Evolutionary conservation across 2,329 filamentous ascomycete species (phyloP), one percentile per base, ranked within the genome.

Genomic region (Penicillium sp.): DNA sequence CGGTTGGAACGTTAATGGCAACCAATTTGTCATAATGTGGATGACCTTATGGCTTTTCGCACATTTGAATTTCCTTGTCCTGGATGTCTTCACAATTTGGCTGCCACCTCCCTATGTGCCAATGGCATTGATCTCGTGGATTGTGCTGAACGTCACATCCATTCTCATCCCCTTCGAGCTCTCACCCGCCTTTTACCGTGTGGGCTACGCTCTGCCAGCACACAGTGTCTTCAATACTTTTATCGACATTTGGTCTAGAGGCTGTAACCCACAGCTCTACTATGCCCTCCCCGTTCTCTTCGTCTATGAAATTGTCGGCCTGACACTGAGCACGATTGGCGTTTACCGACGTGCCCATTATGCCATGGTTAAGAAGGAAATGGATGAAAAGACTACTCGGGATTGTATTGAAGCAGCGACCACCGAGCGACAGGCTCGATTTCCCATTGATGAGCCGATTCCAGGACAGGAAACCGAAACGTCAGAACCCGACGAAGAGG

Each of bases 11-110:
- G 72, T 78, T 7, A 66, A 66, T 37, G 71, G 64, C 1, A 58
- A 49, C 7, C 76, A 78, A 52, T 79, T 77, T 52, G 65, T 66
- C 0, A 61, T 77, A 5, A 74, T 66, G 4, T 80, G 77, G 77
- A 67, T 76, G 61, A 54, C 61, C 0, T 49, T 78, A 4, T 79
- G 75, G 77, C 66, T 79, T 1, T 74, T 74, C 15, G 72, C 70
- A 21, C 73, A 77, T 58, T 54, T 75, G 45, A 75, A 79, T 52
- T 77, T 78, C 46, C 64, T 75, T 13, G 66, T 71, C 12, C 64
- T 80, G 2, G 78, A 80, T 50, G 65, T 70, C n/a, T 69, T 76
- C 37, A 73, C 75, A 0, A 64, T 72, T 30, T 74, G 74, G 64
- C 50, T 77, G 2, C 69, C 75, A 0, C 57, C 68, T 8, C 63